phyloP scores from a whole-genome alignment of 2,329 filamentous ascomycete species.

The Shiraia sp. region DNA sequence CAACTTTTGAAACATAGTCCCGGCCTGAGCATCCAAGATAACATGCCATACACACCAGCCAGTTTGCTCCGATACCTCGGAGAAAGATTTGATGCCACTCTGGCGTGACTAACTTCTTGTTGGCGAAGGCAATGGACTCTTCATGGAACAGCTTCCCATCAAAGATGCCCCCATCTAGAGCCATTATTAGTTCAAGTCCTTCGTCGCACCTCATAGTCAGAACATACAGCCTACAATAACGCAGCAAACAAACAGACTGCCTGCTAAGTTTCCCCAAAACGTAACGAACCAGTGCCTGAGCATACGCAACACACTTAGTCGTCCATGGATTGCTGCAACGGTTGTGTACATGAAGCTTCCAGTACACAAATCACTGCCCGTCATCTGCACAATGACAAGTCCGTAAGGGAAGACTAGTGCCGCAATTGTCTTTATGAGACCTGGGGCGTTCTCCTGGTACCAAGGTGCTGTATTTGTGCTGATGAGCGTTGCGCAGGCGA shows the following conservation, averaged over 20 bases:
- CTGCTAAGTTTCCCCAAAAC: slow-evolving; percentile 56
- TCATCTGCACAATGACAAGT: slow-evolving; percentile 36
- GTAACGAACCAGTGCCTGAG: slow-evolving; percentile 51
- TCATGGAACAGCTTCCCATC: slow-evolving; percentile 22
- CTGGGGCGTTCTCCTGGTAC: slow-evolving; percentile 20
- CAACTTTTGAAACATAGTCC: slow-evolving; percentile 23
- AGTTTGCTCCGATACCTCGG: slow-evolving; percentile 25
- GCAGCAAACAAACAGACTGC: slow-evolving; percentile 53
- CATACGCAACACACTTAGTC: slow-evolving; percentile 42
- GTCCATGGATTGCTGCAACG: slow-evolving; percentile 17
- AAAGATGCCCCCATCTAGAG: slow-evolving; percentile 52
- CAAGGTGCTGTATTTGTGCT: slow-evolving; percentile 15
- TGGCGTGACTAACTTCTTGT: slow-evolving; percentile 20
- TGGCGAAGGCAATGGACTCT: slow-evolving; percentile 21
- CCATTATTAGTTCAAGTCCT: background rate
- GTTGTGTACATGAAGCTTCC: slow-evolving; percentile 29
- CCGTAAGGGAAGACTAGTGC: slow-evolving; percentile 43
- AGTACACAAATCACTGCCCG: slow-evolving; percentile 40
- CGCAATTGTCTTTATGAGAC: slow-evolving; percentile 34
- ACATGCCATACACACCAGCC: slow-evolving; percentile 26
- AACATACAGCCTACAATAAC: slow-evolving; percentile 54
- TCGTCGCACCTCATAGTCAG: background rate
- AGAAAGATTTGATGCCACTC: slow-evolving; percentile 24
- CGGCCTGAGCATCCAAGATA: slow-evolving; percentile 25
- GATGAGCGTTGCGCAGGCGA: slow-evolving; percentile 38